Base-by-base conservation (phyloP, 1,139 yeast genomes). In the Yamadazyma songkhlaensis region DNA sequence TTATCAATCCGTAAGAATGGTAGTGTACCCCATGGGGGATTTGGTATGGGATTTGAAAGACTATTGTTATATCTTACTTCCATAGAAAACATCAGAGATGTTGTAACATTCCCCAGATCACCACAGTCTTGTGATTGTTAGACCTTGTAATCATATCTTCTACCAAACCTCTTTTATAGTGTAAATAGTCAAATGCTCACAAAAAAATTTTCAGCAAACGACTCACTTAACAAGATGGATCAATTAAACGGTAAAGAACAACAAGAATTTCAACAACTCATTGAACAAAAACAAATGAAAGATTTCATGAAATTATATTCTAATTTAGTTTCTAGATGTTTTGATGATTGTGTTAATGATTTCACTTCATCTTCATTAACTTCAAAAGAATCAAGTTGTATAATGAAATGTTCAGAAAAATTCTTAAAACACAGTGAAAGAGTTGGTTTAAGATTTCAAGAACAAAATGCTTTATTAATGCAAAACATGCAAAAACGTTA, bases 401-500 rank as follows among this genome's bases (percentile, higher is more conserved):
- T 92, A 50, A 74, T 80, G 74, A 85, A 85, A 68, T 92, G 99
- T 64, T 84, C 96, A 31, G 97, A 92, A 67, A 92, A 92, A 75
- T 94, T 94, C 78, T 79, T 94, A 72, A 92, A 92, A 67, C 97
- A 92, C 74, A 83, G 94, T 64, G 98, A 92, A 72, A 84, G 98
- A 64, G 96, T 94, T 41, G 98, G 98, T 35, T 95, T 87, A 66
- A 83, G 98, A 69, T 92, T 92, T 89, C 97, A 92, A 68, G 98
- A 92, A 62, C 97, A 90, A 67, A 92, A 90, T 46, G 77, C 76
- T 41, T 52, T 67, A 54, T 67, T 71, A 60, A 70, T 71, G 77
- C 77, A 71, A 57, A 69, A 66, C 59, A 51, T 64, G 66, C 69
- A 64, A 51, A 64, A 54, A 42, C 59, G 63, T 51, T 58, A 54